These are phyloP conservation scores for Astrephomene gubernaculifera DNA, from an alignment of 139 green algal genomes.

Conservation along the genomic window DNA sequence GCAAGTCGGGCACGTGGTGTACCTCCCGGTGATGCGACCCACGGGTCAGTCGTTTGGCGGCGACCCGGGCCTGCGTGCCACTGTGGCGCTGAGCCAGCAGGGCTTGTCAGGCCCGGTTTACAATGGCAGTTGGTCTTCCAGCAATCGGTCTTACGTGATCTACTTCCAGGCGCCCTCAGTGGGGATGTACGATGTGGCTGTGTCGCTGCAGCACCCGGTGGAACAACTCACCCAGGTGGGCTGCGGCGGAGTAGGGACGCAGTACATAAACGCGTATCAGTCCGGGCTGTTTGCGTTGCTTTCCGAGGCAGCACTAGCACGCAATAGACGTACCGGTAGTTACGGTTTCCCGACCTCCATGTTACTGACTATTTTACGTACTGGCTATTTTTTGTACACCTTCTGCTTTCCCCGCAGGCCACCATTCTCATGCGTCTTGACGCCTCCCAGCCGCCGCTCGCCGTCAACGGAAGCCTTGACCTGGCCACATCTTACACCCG, in stretches of 20 bases:
- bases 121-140: conserved; percentile 18
- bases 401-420: background rate
- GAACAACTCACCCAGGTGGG: background rate
- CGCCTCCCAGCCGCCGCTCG: background rate
- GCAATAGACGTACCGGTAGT: too few relatives aligned
- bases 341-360: too few relatives aligned
- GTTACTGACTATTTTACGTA: background rate
- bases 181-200: background rate
- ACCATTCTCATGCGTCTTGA: background rate
- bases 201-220: background rate
- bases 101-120: background rate
- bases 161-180: background rate
- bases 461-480: background rate
- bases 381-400: background rate
- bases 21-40: conserved; percentile 7
- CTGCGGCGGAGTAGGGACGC: background rate
- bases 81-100: background rate
- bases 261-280: background rate
- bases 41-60: background rate
- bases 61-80: conserved; percentile 2
- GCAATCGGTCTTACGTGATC: conserved; percentile 9
- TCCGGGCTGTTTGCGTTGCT: background rate
- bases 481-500: background rate
- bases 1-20: background rate
- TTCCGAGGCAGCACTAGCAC: background rate